Percentiles rank a stretch among this genome's conserved stretches.
phyloP scores from a whole-genome alignment of 306 rosid genomes.

The Rubus idaeus region DNA sequence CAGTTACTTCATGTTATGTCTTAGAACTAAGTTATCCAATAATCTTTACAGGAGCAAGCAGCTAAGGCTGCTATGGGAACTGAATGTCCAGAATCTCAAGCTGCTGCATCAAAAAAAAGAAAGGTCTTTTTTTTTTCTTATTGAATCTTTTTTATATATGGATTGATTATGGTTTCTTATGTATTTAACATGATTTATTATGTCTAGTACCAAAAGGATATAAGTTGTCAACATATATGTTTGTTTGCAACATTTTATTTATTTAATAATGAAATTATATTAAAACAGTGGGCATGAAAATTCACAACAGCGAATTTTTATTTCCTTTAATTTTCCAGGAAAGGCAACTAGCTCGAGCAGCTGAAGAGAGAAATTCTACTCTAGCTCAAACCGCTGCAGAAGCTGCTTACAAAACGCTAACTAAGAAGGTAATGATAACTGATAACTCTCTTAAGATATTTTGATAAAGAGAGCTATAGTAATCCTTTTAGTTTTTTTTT shows the following conservation, averaged over 20 bases:
- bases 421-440: constrained; percentile 7
- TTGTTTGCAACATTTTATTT: not conserved
- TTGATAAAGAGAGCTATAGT: not conserved
- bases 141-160: not conserved
- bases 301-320: not conserved
- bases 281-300: not conserved
- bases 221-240: not conserved
- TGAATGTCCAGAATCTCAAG: constrained; percentile 8
- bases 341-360: constrained; percentile 15
- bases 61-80: constrained; percentile 18
- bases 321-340: constrained; percentile 2
- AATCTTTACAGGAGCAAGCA: constrained; percentile 22
- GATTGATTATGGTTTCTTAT: not conserved
- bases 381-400: constrained; percentile 20
- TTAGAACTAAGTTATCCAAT: not conserved
- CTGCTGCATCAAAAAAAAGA: constrained; percentile 10
- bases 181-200: not conserved
- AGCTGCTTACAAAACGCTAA: constrained; percentile 8
- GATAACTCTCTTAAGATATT: not conserved
- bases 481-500: not conserved
- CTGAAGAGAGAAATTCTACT: constrained; percentile 4
- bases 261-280: not conserved
- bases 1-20: not conserved
- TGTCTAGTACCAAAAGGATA: not conserved
- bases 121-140: not conserved